Base-by-base conservation (phyloP, 2,329 filamentous ascomycete genomes). In the Aspergillus sp. region DNA sequence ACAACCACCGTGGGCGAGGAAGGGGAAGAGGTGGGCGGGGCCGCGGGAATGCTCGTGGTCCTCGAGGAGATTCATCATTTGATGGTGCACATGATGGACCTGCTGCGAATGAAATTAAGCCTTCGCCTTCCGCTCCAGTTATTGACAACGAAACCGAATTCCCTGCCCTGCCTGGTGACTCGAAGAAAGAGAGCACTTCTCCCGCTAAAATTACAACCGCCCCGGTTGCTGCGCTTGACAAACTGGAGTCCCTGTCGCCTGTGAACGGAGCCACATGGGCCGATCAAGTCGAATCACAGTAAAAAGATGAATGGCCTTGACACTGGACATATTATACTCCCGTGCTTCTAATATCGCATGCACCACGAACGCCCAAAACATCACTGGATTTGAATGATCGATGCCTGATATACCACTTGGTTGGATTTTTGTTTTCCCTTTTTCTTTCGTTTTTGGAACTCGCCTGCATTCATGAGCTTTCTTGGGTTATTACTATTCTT, bases 131-230 rank as follows among this genome's bases (percentile, higher is more conserved):
- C 40, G 46, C 52, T 6, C 59, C 57, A 5, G 54, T 48, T 5
- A 47, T 65, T 28, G 51, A 53, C 29, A 58, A 61, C 28, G 62
- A 67, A 43, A 47, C 47, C 9, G 65, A 66, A 29, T 68, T 68
- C 43, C 66, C 65, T 6, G 56, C 65, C 32, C 55, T 68, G 0
- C 64, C 66, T 3, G 53, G 45, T 2, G 52, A 47, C n/a, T 40
- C 47, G 3, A 60, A 59, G 39, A 55, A 58, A 12, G 50, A 54
- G 3, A 12, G 43, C 6, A 45, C 44, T 27, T n/a, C 44, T 27
- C 33, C 41, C 27, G 35, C 44, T 19, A 44, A 44, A 27, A 43
- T 41, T 7, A 39, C 40, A 27, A 33, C 37, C 6, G 42, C 28
- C 7, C 12, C 38, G 2, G 37, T 47, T 11, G 11, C 41, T 40